Percentiles rank a stretch among this genome's conserved stretches.
phyloP scores from a whole-genome alignment of 208 protist genomes.

The Crithidia mellificae region DNA sequence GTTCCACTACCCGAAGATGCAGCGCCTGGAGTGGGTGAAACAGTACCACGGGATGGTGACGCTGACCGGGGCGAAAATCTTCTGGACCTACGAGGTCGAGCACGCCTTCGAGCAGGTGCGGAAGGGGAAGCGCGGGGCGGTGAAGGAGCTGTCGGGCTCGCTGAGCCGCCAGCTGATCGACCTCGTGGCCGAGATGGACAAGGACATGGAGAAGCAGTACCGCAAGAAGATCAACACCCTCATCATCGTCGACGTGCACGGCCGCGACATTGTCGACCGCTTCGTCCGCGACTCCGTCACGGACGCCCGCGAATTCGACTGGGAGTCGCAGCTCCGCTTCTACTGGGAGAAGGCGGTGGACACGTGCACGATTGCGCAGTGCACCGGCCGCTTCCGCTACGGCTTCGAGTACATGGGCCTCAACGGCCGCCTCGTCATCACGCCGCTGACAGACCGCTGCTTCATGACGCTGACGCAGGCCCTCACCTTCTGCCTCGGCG shows the following conservation, averaged over 20 bases:
- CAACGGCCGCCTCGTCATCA: slow-evolving; percentile 99
- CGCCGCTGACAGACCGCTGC: slow-evolving; percentile 98
- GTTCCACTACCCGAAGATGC: slow-evolving; percentile 96
- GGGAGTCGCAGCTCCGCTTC: slow-evolving; percentile 99
- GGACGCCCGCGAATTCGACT: slow-evolving; percentile 98
- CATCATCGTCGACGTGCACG: slow-evolving; percentile 99
- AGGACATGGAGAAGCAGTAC: slow-evolving; percentile 90
- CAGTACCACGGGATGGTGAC: slow-evolving; percentile 96
- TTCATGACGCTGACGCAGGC: slow-evolving; percentile 99
- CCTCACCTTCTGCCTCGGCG: slow-evolving; percentile 97
- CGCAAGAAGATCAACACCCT: slow-evolving; percentile 99
- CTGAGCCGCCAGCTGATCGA: slow-evolving; percentile 94
- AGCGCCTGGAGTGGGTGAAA: slow-evolving; percentile 95
- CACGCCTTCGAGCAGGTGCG: slow-evolving; percentile 93
- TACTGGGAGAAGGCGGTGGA: slow-evolving; percentile 97
- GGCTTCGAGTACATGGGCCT: slow-evolving; percentile 99
- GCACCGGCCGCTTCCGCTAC: slow-evolving; percentile 96
- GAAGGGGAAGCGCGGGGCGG: slow-evolving; percentile 95
- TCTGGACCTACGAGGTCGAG: slow-evolving; percentile 99
- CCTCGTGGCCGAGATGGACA: slow-evolving; percentile 95
- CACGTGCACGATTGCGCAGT: slow-evolving; percentile 96
- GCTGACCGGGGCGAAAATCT: slow-evolving; percentile 97
- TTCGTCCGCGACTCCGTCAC: slow-evolving; percentile 98
- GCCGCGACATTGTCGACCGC: slow-evolving; percentile 98
- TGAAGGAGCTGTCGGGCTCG: slow-evolving; percentile 95